A percentile compares a stretch with the other conserved stretches of the same genome.
Conservation (phyloP, 2,329 filamentous ascomycete species). For the Talaromyces sp. region DNA sequence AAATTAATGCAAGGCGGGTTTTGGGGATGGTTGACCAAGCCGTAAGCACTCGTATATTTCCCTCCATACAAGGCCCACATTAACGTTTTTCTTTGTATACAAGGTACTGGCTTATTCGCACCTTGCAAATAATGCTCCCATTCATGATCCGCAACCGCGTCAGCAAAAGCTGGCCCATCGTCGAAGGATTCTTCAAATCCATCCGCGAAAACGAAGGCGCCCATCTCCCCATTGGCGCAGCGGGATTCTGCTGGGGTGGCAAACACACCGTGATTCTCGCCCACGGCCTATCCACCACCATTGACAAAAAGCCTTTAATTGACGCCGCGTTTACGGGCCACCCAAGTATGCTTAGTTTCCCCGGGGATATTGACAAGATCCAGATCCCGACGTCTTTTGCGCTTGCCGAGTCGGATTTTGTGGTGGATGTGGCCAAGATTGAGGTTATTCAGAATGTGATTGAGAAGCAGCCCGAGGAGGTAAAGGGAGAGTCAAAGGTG, state of each 20-base stretch:
- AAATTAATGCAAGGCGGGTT: constrained; percentile 4
- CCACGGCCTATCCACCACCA: constrained; percentile 24
- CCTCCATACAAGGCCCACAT: no score
- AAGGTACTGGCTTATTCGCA: constrained; percentile 5
- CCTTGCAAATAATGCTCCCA: constrained; percentile 13
- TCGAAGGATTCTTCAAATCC: constrained; percentile 33
- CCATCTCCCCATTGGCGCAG: constrained; percentile 44
- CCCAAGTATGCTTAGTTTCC: constrained; percentile 45
- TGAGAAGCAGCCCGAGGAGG: constrained; percentile 13
- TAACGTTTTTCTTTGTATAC: no score
- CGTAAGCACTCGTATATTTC: neutral
- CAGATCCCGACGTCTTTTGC: constrained; percentile 19
- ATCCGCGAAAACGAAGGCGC: constrained; percentile 28
- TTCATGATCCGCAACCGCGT: constrained; percentile 22
- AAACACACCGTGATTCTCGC: constrained; percentile 49
- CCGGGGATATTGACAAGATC: constrained; percentile 39
- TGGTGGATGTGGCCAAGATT: constrained; percentile 15
- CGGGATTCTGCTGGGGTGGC: constrained; percentile 62
- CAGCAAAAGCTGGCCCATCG: constrained; percentile 25
- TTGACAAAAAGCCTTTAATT: constrained; percentile 35
- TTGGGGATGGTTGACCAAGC: constrained; percentile 15
- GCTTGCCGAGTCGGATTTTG: constrained; percentile 17
- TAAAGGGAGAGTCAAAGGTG: constrained; percentile 19
- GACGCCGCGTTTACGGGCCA: constrained; percentile 52
- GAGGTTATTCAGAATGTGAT: constrained; percentile 18